Conservation (phyloP, 2,329 filamentous ascomycete species). For the Colletotrichum costaricense region DNA sequence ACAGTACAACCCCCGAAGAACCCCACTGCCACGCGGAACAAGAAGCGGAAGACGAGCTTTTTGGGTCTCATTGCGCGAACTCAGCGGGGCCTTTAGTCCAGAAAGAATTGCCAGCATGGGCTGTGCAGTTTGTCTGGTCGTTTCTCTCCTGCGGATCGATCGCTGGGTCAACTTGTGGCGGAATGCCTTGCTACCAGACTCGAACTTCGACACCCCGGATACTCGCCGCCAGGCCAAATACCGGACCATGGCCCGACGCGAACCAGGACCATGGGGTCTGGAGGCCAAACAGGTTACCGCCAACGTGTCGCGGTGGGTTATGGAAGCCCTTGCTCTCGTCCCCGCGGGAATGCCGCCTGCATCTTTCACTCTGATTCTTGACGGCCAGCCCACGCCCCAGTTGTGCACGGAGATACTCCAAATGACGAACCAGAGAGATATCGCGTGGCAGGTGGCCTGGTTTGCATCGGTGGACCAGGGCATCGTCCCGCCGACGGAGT, state of each 20-base stretch:
- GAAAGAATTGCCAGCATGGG: too few species aligned
- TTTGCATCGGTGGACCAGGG: background rate
- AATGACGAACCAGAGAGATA: background rate
- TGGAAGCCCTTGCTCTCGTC: slow-evolving; percentile 3
- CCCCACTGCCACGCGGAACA: too few species aligned
- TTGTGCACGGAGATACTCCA: background rate
- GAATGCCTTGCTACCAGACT: background rate
- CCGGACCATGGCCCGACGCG: too few species aligned
- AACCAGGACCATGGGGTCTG: background rate
- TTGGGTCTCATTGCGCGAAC: too few species aligned
- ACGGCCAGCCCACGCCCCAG: background rate
- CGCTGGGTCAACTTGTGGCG: slow-evolving; percentile 1
- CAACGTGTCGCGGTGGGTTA: background rate
- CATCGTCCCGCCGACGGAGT: background rate
- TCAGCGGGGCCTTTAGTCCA: too few species aligned
- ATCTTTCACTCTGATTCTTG: background rate
- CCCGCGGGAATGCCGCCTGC: slow-evolving; percentile 1
- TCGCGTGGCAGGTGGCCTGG: slow-evolving; percentile 6
- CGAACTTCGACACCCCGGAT: background rate
- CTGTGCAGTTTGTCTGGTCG: too few species aligned
- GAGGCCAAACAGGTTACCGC: background rate
- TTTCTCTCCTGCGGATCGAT: slow-evolving; percentile 4
- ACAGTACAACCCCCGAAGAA: too few species aligned
- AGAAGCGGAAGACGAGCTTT: too few species aligned
- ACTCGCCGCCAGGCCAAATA: too few species aligned